A percentile compares a stretch with the other conserved stretches of the same genome.
Conservation (phyloP, 2,329 filamentous ascomycete genomes). For the Mycocentrospora acerina region DNA sequence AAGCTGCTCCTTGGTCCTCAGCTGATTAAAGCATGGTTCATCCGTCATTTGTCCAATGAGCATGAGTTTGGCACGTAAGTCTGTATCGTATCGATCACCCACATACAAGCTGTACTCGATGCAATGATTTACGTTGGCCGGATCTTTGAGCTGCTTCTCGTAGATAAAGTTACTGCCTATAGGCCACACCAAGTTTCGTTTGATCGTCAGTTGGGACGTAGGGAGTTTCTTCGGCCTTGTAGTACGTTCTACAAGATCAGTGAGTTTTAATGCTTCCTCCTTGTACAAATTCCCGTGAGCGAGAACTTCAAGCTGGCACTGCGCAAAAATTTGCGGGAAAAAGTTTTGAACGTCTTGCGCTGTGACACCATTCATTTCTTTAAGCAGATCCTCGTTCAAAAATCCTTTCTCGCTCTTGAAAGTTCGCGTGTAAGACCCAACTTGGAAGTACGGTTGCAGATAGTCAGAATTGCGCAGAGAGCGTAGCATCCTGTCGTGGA, state of each 20-base stretch:
- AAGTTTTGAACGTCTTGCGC: constrained; percentile 74
- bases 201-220: constrained; percentile 75
- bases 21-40: constrained; percentile 90
- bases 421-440: constrained; percentile 79
- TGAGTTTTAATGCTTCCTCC: constrained; percentile 85
- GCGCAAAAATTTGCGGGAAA: constrained; percentile 75
- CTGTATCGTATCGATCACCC: constrained; percentile 58
- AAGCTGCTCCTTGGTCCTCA: constrained; percentile 95
- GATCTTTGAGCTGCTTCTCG: constrained; percentile 77
- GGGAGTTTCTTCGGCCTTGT: constrained; percentile 75
- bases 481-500: constrained; percentile 80
- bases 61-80: constrained; percentile 71
- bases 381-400: constrained; percentile 76
- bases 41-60: constrained; percentile 88
- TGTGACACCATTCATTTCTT: constrained; percentile 74
- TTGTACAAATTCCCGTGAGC: constrained; percentile 93
- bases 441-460: constrained; percentile 85
- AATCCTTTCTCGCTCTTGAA: constrained; percentile 75
- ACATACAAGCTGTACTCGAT: constrained; percentile 52
- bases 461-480: constrained; percentile 84
- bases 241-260: constrained; percentile 76
- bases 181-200: constrained; percentile 75
- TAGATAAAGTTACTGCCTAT: constrained; percentile 82
- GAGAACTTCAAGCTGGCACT: constrained; percentile 84
- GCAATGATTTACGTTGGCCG: constrained; percentile 72